phyloP scores from a whole-genome alignment of 306 rosid genomes.

The Gastrolobium villosum region DNA sequence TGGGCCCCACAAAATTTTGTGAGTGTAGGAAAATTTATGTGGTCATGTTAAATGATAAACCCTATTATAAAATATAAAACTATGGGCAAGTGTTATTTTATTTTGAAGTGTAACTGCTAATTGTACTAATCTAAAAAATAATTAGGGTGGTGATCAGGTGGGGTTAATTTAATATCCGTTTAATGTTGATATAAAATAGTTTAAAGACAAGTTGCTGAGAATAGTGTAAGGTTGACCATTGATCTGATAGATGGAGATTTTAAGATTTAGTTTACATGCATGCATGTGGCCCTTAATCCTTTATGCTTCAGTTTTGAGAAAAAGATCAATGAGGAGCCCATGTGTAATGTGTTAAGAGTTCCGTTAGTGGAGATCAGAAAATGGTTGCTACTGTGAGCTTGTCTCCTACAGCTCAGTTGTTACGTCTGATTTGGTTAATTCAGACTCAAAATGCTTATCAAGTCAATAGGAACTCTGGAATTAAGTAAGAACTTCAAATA shows the following conservation, averaged over 20 bases:
- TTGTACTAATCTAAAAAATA: slow-evolving; percentile 40
- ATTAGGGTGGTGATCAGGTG: slow-evolving; percentile 46
- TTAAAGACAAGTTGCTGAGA: slow-evolving; percentile 50
- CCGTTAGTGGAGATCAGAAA: slow-evolving; percentile 42
- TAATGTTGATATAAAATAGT: slow-evolving; percentile 13
- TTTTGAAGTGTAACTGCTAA: slow-evolving; percentile 42
- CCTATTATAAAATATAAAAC: slow-evolving; percentile 38
- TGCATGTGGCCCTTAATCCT: slow-evolving; percentile 58
- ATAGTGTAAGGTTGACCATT: slow-evolving; percentile 48
- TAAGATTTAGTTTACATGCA: slow-evolving; percentile 43
- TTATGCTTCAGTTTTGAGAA: slow-evolving; percentile 40
- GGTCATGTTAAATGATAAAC: too few species aligned
- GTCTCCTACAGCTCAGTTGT: slow-evolving; percentile 42
- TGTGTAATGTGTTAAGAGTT: slow-evolving; percentile 50
- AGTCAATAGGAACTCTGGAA: neutral
- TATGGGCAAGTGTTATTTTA: slow-evolving; percentile 33
- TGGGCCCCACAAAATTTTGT: too few species aligned
- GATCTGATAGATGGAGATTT: slow-evolving; percentile 39
- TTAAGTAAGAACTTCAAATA: neutral
- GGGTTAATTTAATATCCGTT: slow-evolving; percentile 44
- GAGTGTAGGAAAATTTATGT: too few species aligned
- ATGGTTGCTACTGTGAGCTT: slow-evolving; percentile 36
- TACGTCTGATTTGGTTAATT: slow-evolving; percentile 11
- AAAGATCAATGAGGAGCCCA: slow-evolving; percentile 51
- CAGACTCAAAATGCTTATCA: neutral